Evolutionary conservation across 2,329 filamentous ascomycete species (phyloP), one percentile per base, ranked within the genome.

Genomic region (Scytalidium sp.): DNA sequence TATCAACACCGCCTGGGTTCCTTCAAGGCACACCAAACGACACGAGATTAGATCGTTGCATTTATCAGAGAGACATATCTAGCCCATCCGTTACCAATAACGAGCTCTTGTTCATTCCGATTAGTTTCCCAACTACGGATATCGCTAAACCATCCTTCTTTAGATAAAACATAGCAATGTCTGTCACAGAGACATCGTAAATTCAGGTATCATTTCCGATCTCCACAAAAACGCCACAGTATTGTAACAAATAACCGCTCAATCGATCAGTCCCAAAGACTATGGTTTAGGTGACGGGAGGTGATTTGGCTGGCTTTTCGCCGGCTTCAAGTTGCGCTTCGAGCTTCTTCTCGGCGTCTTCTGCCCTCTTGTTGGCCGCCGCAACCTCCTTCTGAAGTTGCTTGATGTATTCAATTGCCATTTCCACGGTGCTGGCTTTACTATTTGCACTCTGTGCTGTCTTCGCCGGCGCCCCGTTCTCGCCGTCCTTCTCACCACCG

Each of bases 401-500:
- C 69, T 90, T 93, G 71, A 99, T 97, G 65, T 97, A 97, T 50
- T 92, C 86, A 61, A 97, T 97, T 1, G 94, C 94, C 70, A 89
- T 85, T 70, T 99, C 94, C n/a, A 99, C 94, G 1, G 95, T 97
- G 59, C 89, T 96, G 1, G 94, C 94, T 68, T 97, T 99, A 70
- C 91, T 97, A 62, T 86, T 91, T 25, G 87, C 83, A 46, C 83
- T 79, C 51, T 71, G 74, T 6, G 67, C 68, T 9, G 62, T 60
- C 47, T 71, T 71, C 60, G 50, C 72, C 58, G 44, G 62, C 51
- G 69, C 72, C 42, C 67, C 60, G 53, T 72, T 69, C 50, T 70
- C 70, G 64, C 79, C 75, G 60, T 75, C 70, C 1, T 75, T 75
- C 21, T 74, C 75, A 17, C 70, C 72, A 25, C 67, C 72, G 22